Percentiles rank a stretch among this genome's conserved stretches.
These are phyloP conservation scores for Colletotrichum graminicola DNA, from an alignment of 2,329 filamentous ascomycete genomes.

Conservation along the genomic window DNA sequence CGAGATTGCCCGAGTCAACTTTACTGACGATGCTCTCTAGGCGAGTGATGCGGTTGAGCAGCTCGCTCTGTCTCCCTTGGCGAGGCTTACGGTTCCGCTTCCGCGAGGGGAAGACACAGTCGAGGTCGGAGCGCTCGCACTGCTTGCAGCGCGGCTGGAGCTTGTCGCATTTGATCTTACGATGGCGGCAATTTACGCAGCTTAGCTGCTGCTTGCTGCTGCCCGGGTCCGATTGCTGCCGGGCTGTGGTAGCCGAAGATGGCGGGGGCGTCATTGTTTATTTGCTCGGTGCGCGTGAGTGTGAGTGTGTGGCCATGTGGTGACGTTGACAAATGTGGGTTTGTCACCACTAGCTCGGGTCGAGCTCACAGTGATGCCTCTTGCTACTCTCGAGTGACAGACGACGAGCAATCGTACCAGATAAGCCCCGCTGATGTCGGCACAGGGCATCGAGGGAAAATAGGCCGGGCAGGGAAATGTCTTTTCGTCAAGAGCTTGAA, in stretches of 20 bases:
- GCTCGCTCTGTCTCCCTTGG: constrained; percentile 57
- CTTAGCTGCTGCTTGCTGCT: constrained; percentile 54
- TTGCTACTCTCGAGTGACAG: background rate
- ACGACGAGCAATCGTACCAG: constrained; percentile 4
- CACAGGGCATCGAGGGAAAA: constrained; percentile 18
- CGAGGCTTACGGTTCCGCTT: constrained; percentile 58
- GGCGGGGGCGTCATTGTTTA: constrained; percentile 32
- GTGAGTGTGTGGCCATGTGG: constrained; percentile 22
- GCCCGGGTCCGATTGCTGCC: constrained; percentile 14
- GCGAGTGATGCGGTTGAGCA: constrained; percentile 58
- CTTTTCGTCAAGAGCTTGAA: background rate
- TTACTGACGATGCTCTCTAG: constrained; percentile 61
- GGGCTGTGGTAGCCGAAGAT: constrained; percentile 12
- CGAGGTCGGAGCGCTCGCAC: constrained; percentile 60
- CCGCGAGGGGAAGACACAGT: constrained; percentile 62
- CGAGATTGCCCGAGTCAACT: constrained; percentile 50
- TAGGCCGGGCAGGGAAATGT: background rate
- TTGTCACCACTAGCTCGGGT: constrained; percentile 22
- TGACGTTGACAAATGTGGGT: constrained; percentile 28
- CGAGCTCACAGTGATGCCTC: background rate
- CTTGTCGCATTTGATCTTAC: constrained; percentile 72
- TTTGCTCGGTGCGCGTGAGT: background rate
- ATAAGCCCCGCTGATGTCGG: constrained; percentile 20
- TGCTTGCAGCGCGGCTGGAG: constrained; percentile 64
- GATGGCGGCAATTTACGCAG: constrained; percentile 73